Conservation (phyloP, 1,284 basidiomycete genomes). For the Ceratobasidium sp. region DNA sequence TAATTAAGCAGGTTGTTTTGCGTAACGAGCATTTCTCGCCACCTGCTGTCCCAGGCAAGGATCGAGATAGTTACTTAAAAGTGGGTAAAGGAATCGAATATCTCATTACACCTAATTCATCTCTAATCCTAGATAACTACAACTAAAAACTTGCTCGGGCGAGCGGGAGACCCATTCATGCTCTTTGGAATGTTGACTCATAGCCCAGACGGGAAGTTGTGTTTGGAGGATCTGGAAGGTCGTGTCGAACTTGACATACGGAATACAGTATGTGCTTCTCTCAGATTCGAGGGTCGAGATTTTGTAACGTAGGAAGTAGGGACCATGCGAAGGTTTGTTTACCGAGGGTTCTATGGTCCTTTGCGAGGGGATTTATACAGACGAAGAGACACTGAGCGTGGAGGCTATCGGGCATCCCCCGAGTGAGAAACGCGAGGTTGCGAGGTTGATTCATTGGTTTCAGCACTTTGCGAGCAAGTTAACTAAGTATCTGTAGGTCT, state of each 20-base stretch:
- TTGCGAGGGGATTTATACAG: conserved; percentile 96
- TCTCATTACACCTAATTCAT: conserved; percentile 39
- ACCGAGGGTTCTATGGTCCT: conserved; percentile 97
- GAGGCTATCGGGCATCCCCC: conserved; percentile 98
- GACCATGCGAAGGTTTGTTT: conserved; percentile 96
- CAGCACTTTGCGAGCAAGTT: conserved; percentile 19
- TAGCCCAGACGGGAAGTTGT: conserved; percentile 90
- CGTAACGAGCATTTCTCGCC: conserved; percentile 97
- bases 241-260: conserved; percentile 90
- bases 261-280: conserved; percentile 73
- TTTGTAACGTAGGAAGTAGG: conserved; percentile 62
- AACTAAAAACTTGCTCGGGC: conserved; percentile 94
- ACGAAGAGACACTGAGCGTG: conserved; percentile 89
- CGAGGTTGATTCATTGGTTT: conserved; percentile 68
- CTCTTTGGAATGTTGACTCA: conserved; percentile 94
- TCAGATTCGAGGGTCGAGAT: not conserved
- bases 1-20: conserved; percentile 90
- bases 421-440: conserved; percentile 86
- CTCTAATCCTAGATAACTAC: conserved; percentile 80
- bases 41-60: conserved; percentile 88
- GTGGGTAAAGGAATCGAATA: conserved; percentile 57
- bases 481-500: conserved; percentile 65
- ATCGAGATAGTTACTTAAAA: conserved; percentile 87
- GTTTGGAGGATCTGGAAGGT: conserved; percentile 95
- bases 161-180: conserved; percentile 91